A percentile compares a stretch with the other conserved stretches of the same genome.
These are phyloP conservation scores for Colletotrichum gloeosporioides DNA, from an alignment of 2,329 filamentous ascomycete genomes.

Conservation along the genomic window DNA sequence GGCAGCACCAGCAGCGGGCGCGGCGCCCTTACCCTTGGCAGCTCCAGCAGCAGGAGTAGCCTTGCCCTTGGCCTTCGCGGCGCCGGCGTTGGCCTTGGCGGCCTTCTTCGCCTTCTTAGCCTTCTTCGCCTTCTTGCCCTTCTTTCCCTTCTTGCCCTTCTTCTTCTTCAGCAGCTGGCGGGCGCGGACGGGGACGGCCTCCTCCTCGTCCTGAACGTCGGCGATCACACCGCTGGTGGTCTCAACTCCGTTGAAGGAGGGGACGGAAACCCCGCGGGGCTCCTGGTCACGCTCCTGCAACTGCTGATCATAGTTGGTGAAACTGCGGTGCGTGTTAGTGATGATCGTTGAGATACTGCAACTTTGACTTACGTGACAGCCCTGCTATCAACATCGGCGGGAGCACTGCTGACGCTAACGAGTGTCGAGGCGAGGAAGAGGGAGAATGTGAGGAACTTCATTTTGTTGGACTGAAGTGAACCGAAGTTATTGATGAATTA, in stretches of 20 bases:
- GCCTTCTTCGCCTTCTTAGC: constrained; percentile 5
- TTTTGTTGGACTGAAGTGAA: constrained; percentile 19
- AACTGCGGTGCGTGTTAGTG: not conserved
- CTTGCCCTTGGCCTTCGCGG: constrained; percentile 4
- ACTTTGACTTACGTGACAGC: constrained; percentile 5
- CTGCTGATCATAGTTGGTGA: constrained; percentile 9
- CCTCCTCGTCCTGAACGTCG: constrained; percentile 3
- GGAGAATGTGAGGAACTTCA: constrained; percentile 15
- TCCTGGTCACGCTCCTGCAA: constrained; percentile 10
- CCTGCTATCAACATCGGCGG: constrained; percentile 15
- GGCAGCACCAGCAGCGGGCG: not conserved
- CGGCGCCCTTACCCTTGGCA: constrained; percentile 5
- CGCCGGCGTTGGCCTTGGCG: not conserved
- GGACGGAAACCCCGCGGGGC: constrained; percentile 7
- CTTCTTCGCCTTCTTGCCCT: constrained; percentile 11
- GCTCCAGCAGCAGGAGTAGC: not conserved
- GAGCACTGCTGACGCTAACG: constrained; percentile 21
- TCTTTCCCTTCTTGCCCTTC: constrained; percentile 10
- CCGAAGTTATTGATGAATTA: not conserved
- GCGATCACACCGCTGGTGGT: constrained; percentile 12
- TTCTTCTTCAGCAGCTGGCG: constrained; percentile 16
- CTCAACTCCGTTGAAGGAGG: constrained; percentile 13
- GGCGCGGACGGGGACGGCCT: not conserved
- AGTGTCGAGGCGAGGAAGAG: constrained; percentile 16
- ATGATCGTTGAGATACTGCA: too few relatives aligned